phyloP scores from a whole-genome alignment of 352 stramenopile genomes.

The Pythium graminicola region DNA sequence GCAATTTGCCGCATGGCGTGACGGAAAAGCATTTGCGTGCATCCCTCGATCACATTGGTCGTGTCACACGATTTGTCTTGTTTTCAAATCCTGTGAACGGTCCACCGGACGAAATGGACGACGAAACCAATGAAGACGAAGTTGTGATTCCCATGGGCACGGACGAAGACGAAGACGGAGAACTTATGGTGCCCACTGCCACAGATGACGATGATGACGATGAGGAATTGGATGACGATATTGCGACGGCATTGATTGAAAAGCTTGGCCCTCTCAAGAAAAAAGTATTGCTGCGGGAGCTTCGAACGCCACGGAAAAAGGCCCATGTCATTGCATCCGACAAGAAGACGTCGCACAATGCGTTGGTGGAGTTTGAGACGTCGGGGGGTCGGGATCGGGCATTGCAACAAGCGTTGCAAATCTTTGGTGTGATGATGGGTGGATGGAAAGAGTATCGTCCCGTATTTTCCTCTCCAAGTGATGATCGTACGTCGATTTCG shows the following conservation, averaged over 20 bases:
- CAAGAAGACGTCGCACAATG: slow-evolving; percentile 58
- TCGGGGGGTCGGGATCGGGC: slow-evolving; percentile 40
- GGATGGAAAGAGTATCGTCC: slow-evolving; percentile 78
- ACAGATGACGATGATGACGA: slow-evolving; percentile 5
- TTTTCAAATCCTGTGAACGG: slow-evolving; percentile 60
- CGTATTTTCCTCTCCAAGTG: slow-evolving; percentile 55
- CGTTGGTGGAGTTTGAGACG: slow-evolving; percentile 69
- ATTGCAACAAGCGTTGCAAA: slow-evolving; percentile 71
- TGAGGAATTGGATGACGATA: slow-evolving; percentile 4
- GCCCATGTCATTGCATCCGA: slow-evolving; percentile 71
- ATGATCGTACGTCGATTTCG: slow-evolving; percentile 48
- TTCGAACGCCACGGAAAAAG: slow-evolving; percentile 48
- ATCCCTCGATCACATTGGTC: slow-evolving; percentile 56
- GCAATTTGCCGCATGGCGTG: slow-evolving; percentile 62
- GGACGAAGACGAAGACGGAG: slow-evolving; percentile 22
- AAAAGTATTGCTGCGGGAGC: slow-evolving; percentile 18
- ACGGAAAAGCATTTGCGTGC: slow-evolving; percentile 61
- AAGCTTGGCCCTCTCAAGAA: slow-evolving; percentile 18
- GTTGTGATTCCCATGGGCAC: background rate
- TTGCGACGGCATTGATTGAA: slow-evolving; percentile 5
- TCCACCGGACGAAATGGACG: slow-evolving; percentile 37
- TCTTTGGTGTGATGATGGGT: slow-evolving; percentile 85
- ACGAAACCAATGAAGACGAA: slow-evolving; percentile 7
- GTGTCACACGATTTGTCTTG: slow-evolving; percentile 61
- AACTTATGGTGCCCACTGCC: background rate